A percentile compares a stretch with the other conserved stretches of the same genome.
Conservation (phyloP, 2,329 filamentous ascomycete species). For the Paracamarosporium sp. region DNA sequence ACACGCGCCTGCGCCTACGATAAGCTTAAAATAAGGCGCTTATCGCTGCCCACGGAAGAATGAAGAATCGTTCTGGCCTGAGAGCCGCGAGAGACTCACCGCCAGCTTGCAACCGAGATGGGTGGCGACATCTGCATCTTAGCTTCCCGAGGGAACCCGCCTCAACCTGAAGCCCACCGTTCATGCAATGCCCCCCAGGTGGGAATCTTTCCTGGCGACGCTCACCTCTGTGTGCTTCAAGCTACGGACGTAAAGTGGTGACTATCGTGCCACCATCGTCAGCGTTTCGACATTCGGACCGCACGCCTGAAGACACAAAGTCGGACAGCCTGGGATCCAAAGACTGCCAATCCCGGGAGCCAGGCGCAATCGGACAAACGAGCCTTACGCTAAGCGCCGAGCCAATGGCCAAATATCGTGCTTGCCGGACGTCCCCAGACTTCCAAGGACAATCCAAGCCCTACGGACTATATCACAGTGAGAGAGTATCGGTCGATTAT, state of each 20-base stretch:
- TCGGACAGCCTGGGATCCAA: neutral
- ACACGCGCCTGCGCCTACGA: neutral
- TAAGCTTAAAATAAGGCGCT: neutral
- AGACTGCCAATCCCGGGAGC: neutral
- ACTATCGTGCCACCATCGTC: neutral
- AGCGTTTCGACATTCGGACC: neutral
- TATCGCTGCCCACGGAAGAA: slow-evolving; percentile 4
- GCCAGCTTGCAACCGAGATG: neutral
- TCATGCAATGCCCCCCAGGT: neutral
- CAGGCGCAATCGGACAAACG: neutral
- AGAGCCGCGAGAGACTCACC: neutral
- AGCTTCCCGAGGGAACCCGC: neutral
- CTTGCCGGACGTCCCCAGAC: neutral
- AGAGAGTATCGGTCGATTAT: neutral
- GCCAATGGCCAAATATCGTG: neutral
- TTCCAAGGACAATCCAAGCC: neutral
- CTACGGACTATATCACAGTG: neutral
- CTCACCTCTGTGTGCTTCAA: neutral
- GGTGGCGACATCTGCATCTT: neutral
- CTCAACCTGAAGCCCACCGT: neutral
- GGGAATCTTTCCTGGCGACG: neutral
- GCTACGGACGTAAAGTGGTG: neutral
- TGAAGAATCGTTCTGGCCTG: neutral
- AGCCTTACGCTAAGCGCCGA: neutral
- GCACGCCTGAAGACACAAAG: neutral